Evolutionary conservation across 2,329 filamentous ascomycete species (phyloP), one percentile per base, ranked within the genome.

Genomic region (Cordyceps cateniannulata): DNA sequence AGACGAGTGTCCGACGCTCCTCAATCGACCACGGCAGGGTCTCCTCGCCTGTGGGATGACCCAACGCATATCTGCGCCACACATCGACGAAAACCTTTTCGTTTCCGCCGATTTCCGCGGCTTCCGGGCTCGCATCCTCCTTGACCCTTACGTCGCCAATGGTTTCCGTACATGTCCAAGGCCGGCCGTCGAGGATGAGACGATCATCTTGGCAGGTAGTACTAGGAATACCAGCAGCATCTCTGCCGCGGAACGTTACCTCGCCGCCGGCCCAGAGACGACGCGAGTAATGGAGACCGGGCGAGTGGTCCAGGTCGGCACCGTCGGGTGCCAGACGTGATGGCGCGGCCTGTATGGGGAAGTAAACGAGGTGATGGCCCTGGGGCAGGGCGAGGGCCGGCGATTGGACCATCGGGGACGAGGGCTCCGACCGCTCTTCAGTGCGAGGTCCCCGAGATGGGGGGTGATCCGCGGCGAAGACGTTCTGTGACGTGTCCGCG

Each of bases 261-360:
- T 81, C 81, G 0, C 93, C 95, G 35, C 93, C 92, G 16, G 90
- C 91, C 95, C 95, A 99, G 77, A 99, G 85, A 20, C 95, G 86
- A 24, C 90, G 83, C 55, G 81, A 81, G 71, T 90, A 96, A 1
- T 86, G 85, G 4, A 71, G 70, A 1, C 88, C 90, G 0, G 93
- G 93, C 25, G 81, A 86, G 70, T 96, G 91, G 58, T 88, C 79
- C 5, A 84, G 78, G 71, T 98, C 93, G 1, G 93, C 96, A 61
- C 95, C 93, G 75, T 99, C 95, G 1, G 85, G 78, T 20, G 91
- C 81, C 48, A 98, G 82, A 38, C 78, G 67, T 8, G 81, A 83
- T 16, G 84, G 76, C 1, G 82, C 78, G 20, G 88, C 77, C 64
- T 85, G 83, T 12, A 89, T 83, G 62, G 92, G 91, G 75, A 96